A percentile compares a stretch with the other conserved stretches of the same genome.
These are phyloP conservation scores for Colletotrichum sp. DNA, from an alignment of 2,329 filamentous ascomycete species.

Conservation along the genomic window DNA sequence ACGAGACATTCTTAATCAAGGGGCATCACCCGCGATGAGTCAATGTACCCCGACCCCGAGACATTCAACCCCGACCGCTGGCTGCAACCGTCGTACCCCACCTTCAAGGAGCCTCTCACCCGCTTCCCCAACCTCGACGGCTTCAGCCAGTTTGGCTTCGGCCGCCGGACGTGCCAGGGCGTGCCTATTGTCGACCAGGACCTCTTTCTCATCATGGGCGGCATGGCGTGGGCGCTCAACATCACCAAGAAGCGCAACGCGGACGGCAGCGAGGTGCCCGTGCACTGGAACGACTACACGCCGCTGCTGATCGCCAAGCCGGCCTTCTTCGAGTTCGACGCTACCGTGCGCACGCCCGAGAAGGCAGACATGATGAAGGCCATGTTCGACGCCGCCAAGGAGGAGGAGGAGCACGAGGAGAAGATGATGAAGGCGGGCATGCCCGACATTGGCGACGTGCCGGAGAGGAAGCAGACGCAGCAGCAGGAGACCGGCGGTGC, in stretches of 20 bases:
- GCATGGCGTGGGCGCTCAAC: constrained; percentile 41
- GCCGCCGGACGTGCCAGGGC: constrained; percentile 53
- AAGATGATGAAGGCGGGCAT: constrained; percentile 24
- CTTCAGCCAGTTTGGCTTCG: constrained; percentile 57
- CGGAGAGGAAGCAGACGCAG: not conserved
- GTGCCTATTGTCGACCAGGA: constrained; percentile 47
- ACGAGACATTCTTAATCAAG: constrained; percentile 30
- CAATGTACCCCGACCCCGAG: constrained; percentile 41
- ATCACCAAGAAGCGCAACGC: constrained; percentile 34
- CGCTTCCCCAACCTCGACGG: constrained; percentile 44
- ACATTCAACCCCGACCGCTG: constrained; percentile 45
- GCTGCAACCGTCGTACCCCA: constrained; percentile 41
- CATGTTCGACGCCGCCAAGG: constrained; percentile 42
- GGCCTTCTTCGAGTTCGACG: constrained; percentile 41
- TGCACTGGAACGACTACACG: constrained; percentile 50
- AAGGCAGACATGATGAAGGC: constrained; percentile 28
- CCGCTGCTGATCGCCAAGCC: constrained; percentile 51
- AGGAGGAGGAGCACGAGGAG: constrained; percentile 32
- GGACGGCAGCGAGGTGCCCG: constrained; percentile 32
- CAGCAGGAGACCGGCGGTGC: not conserved
- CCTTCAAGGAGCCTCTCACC: constrained; percentile 44
- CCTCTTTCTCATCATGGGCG: constrained; percentile 44
- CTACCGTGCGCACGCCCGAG: constrained; percentile 29
- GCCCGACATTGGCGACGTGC: constrained; percentile 7
- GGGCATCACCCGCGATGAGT: constrained; percentile 50